Evolutionary conservation across 2,329 filamentous ascomycete species (phyloP), one percentile per base, ranked within the genome.

Genomic region (Sporothrix sp.): DNA sequence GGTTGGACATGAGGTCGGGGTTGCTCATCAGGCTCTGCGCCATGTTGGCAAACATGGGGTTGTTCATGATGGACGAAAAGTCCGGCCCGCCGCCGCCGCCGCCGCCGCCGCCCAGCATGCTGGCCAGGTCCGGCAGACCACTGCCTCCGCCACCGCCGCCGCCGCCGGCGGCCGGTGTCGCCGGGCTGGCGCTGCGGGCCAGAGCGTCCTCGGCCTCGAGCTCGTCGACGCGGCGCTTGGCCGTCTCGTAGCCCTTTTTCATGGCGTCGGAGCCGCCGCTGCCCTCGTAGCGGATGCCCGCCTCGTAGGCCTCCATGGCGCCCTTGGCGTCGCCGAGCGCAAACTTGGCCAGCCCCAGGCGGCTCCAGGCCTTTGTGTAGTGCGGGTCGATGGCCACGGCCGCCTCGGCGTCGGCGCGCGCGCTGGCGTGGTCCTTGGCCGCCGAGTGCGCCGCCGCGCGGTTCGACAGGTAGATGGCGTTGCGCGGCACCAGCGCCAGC

Each of bases 31-130:
- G 70, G 68, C 87, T 95, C 73, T 96, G 88, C 4, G 93, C 93
- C 89, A 97, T 96, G 71, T 79, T 86, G 46, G 89, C 81, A 71
- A 98, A 95, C 93, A 97, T 97, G 51, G 93, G 93, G 73, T 97
- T 98, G 74, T 75, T 89, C 89, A 97, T 95, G 66, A 98, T 82
- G 56, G 80, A 79, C 57, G 80, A 71, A 21, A 98, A 73, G 66
- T 97, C 91, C 11, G 90, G 89, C 85, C 95, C 93, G 50, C 87
- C 87, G 47, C 84, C 84, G 7, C 69, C 74, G 28, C 71, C 75
- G 18, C 73, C 75, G n/a, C 74, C 74, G 9, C 48, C 50, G 36
- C 82, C 82, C 58, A 90, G 74, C 82, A 90, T 85, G 61, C 82
- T 75, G 3, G 85, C 85, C 39, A 91, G 71, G 54, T 75, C 74